A percentile compares a stretch with the other conserved stretches of the same genome.
Evolutionary conservation across 345 rosid species (phyloP).

Genomic region (Clausena lansium): DNA sequence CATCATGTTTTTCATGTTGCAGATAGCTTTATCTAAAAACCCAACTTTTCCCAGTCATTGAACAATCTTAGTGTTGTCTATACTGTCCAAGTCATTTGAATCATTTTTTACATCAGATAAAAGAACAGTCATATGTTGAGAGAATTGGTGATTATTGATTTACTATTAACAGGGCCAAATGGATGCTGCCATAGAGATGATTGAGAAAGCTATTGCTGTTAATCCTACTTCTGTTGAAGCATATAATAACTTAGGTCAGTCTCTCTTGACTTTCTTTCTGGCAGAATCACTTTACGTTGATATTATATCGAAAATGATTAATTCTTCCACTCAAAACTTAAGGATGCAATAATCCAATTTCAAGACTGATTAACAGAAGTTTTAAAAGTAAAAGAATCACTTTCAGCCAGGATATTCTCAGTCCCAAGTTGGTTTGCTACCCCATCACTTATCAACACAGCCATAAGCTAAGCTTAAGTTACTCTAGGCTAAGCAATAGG

Average conservation of each 20-base stretch:
- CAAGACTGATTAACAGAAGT: neutral
- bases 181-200: conserved; percentile 99
- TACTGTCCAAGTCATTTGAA: conserved; percentile 84
- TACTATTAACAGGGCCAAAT: conserved; percentile 81
- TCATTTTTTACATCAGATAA: conserved; percentile 2
- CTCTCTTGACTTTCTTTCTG: conserved; percentile 12
- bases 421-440: neutral
- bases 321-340: neutral
- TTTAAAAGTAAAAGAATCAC: neutral
- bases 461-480: neutral
- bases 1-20: conserved; percentile 26
- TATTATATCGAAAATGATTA: neutral
- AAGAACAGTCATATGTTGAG: neutral
- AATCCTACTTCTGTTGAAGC: conserved; percentile 99
- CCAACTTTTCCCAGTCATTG: conserved; percentile 95
- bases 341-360: neutral
- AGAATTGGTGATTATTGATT: conserved; percentile 14
- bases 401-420: neutral
- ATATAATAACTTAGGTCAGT: conserved; percentile 87
- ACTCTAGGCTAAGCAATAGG: neutral
- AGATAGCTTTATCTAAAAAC: conserved; percentile 96
- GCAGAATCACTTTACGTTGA: neutral
- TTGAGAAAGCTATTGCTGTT: conserved; percentile 93
- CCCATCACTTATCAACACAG: neutral
- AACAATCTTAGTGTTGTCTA: conserved; percentile 99